These are phyloP conservation scores for Prunus mira DNA, from an alignment of 306 rosid species.

Conservation along the genomic window DNA sequence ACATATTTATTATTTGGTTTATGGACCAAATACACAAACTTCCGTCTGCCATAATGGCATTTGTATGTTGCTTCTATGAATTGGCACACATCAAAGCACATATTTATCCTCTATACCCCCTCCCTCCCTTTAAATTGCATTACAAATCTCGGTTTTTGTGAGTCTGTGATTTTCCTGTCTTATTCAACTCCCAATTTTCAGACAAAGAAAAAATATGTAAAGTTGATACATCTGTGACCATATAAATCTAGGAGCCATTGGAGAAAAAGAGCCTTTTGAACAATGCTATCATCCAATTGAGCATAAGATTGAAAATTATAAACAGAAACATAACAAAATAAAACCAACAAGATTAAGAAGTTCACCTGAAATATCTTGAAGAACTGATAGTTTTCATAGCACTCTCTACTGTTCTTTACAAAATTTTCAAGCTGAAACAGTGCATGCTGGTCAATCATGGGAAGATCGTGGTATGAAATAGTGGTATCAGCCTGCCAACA, in stretches of 20 bases:
- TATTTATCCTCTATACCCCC: neutral
- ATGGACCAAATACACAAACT: neutral
- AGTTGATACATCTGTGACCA: neutral
- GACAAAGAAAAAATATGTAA: neutral
- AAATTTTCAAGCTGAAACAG: constrained; percentile 91
- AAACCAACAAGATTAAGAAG: constrained; percentile 10
- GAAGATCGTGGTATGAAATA: constrained; percentile 75
- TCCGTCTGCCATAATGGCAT: neutral
- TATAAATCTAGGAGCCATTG: neutral
- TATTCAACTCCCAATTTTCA: neutral
- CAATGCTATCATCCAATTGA: neutral
- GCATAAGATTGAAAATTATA: neutral
- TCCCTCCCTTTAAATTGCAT: neutral
- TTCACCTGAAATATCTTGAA: constrained; percentile 95
- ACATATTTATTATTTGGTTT: neutral
- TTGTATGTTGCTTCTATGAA: neutral
- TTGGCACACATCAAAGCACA: neutral
- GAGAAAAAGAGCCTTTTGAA: neutral
- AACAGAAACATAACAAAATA: neutral
- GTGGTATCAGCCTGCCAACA: constrained; percentile 61
- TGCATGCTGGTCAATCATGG: constrained; percentile 83
- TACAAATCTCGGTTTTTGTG: neutral
- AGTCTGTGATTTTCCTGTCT: neutral
- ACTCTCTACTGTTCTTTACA: constrained; percentile 64
- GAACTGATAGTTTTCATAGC: constrained; percentile 88